These are phyloP conservation scores for Hyparrhenia diplandra DNA, from an alignment of 176 grass and related monocot genomes.

Conservation along the genomic window DNA sequence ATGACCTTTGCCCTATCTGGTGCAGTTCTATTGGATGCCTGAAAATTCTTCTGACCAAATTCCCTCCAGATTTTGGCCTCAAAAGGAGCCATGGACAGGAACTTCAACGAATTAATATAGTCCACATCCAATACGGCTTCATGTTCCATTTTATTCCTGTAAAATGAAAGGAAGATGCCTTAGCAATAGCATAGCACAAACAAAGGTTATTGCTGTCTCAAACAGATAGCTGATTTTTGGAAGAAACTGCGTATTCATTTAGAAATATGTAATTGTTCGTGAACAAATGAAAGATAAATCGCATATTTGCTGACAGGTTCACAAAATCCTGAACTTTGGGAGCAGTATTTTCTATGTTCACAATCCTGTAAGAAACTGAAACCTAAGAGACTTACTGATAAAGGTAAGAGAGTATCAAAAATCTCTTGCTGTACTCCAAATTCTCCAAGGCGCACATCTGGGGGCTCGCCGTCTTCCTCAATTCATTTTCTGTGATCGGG, in stretches of 20 bases:
- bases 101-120: constrained; percentile 40
- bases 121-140: not conserved
- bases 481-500: not conserved
- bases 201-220: not conserved
- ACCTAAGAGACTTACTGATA: constrained; percentile 28
- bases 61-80: constrained; percentile 41
- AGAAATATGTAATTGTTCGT: not conserved
- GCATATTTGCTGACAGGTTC: not conserved
- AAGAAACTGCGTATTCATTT: not conserved
- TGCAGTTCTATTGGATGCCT: constrained; percentile 1
- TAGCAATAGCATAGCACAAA: not conserved
- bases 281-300: not conserved
- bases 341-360: constrained; percentile 5
- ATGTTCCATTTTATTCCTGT: constrained; percentile 49
- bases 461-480: not conserved
- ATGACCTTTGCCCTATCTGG: constrained; percentile 52
- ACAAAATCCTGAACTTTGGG: not conserved
- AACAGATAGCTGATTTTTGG: not conserved
- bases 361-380: not conserved
- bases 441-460: constrained; percentile 41
- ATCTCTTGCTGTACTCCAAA: constrained; percentile 38
- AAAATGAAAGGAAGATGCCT: constrained; percentile 19
- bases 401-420: constrained; percentile 9
- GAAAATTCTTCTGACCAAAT: constrained; percentile 26
- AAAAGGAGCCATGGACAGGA: constrained; percentile 36